Evolutionary conservation across 305 asterid genomes (phyloP).

Genomic region (Fraxinus albicans): DNA sequence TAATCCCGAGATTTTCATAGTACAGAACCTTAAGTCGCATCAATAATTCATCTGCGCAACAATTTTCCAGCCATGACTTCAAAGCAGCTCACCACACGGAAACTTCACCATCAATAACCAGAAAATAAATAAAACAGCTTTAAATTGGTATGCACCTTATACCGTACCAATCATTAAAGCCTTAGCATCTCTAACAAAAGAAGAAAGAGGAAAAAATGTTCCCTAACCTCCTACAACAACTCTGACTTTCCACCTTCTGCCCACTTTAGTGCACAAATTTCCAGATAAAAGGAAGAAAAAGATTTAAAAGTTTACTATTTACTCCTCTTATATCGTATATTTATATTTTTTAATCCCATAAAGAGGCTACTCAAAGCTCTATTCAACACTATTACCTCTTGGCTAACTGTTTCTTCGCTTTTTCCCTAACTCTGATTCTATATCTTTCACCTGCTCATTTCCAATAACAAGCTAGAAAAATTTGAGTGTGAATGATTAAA

Average conservation of each 20-base stretch:
- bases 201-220: neutral
- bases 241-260: conserved; percentile 16
- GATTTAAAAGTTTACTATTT: neutral
- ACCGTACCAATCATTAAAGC: conserved; percentile 7
- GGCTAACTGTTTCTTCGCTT: neutral
- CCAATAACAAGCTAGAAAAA: neutral
- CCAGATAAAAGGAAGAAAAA: conserved; percentile 21
- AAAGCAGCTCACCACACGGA: neutral
- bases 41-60: neutral
- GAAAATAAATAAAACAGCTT: neutral
- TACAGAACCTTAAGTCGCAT: conserved; percentile 8
- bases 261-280: conserved; percentile 18
- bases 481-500: neutral
- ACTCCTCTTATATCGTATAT: conserved; percentile 3
- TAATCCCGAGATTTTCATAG: neutral
- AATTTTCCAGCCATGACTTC: neutral
- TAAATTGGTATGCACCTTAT: neutral
- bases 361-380: neutral
- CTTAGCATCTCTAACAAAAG: conserved; percentile 14
- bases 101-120: neutral
- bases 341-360: conserved; percentile 8
- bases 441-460: conserved; percentile 1
- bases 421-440: neutral
- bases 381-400: neutral
- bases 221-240: conserved; percentile 22